These are phyloP conservation scores for Xylariaceae sp. DNA, from an alignment of 2,329 filamentous ascomycete species.

Conservation along the genomic window DNA sequence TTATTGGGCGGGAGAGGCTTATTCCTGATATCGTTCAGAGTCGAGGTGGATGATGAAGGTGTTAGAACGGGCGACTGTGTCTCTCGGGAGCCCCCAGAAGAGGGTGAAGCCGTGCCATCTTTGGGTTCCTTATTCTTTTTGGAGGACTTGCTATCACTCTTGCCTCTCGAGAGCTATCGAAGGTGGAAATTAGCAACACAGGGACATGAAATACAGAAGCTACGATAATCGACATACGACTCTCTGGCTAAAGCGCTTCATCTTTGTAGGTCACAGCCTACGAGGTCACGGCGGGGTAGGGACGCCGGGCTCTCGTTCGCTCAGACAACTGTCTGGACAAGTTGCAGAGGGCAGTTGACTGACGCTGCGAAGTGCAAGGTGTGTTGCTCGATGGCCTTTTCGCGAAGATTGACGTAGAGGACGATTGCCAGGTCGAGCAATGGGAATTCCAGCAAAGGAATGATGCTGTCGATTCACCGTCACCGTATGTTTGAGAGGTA, in stretches of 20 bases:
- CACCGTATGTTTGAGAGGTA: conserved; percentile 31
- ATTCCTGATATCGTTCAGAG: conserved; percentile 81
- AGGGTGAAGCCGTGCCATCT: conserved; percentile 80
- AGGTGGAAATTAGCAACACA: conserved; percentile 59
- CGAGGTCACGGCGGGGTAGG: conserved; percentile 33
- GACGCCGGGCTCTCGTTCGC: conserved; percentile 27
- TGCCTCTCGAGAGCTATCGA: conserved; percentile 84
- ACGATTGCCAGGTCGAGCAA: conserved; percentile 6
- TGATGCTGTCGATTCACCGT: conserved; percentile 29
- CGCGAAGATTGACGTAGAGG: not conserved
- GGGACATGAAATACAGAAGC: not conserved
- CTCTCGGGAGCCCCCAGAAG: conserved; percentile 55
- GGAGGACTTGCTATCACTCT: conserved; percentile 81
- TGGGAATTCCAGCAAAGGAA: conserved; percentile 10
- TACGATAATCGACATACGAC: conserved; percentile 63
- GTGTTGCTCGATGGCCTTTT: not conserved
- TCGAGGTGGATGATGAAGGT: conserved; percentile 86
- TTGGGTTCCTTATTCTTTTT: conserved; percentile 74
- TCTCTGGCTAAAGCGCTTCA: conserved; percentile 98
- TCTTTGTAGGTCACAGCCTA: conserved; percentile 49
- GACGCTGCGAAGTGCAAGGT: not conserved
- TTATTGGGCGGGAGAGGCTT: conserved; percentile 71
- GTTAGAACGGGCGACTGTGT: conserved; percentile 69
- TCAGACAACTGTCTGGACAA: conserved; percentile 7
- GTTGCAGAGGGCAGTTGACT: not conserved